Evolutionary conservation across 2,329 filamentous ascomycete species (phyloP), one percentile per base, ranked within the genome.

Genomic region (Diaporthe aspalathi): DNA sequence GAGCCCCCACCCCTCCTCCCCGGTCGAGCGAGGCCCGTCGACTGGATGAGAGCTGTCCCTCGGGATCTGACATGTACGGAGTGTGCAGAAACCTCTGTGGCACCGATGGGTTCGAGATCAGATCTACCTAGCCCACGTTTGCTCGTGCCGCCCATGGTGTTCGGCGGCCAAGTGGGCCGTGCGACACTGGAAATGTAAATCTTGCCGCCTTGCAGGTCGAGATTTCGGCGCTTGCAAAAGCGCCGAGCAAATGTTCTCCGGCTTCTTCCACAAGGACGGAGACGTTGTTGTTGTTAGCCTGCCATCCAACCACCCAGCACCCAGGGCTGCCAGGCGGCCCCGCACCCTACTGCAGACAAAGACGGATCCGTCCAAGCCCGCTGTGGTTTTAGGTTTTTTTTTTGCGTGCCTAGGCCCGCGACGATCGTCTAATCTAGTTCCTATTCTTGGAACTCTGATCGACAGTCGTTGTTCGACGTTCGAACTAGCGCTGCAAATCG

Each of bases 51-150:
- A 71, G 70, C 24, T 50, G 63, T 29, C 54, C 62, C 12, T 50
- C 60, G 43, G 45, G 47, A 65, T 50, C 29, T 65, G 60, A 27
- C 60, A 49, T 38, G 43, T 38, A 24, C 22, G 27, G n/a, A 65
- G 27, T 49, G 17, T 35, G 27, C 29, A 50, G 27, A 45, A 27
- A 20, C n/a, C 50, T 62, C 35, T 71, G 70, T 71, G 65, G 70
- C 70, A 65, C 70, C 50, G 53, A 47, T n/a, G 52, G 47, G 70
- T 71, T 68, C 54, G 70, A 71, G 65, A 71, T 71, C 70, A 50
- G 60, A 65, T 65, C 45, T 65, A 29, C 43, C n/a, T 50, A 38
- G 60, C 45, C 60, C 60, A 50, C 45, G 60, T 65, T 65, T 71
- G 65, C 70, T 49, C 65, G 57, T 49, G 60, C 50, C 60, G 47